Percentiles rank a stretch among this genome's conserved stretches.
Conservation (phyloP, 345 rosid genomes). For the Eucalyptus curtisii region DNA sequence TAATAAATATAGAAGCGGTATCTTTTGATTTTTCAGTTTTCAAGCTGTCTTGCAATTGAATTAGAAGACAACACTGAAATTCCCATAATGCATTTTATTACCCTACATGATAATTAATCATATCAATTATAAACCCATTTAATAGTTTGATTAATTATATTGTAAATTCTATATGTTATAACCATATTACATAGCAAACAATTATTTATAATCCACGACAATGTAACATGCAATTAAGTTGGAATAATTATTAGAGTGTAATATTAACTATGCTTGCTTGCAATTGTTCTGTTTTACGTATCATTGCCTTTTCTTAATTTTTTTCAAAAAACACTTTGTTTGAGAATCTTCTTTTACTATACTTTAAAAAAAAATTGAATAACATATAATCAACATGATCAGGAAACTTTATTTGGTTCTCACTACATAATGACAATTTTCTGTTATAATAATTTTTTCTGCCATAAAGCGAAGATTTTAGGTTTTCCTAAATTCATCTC, state of each 20-base stretch:
- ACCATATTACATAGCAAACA: background rate
- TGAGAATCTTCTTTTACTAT: background rate
- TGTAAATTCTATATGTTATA: background rate
- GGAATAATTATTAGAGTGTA: background rate
- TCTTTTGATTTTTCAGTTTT: background rate
- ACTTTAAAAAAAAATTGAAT: background rate
- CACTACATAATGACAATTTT: too few relatives aligned
- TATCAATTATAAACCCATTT: background rate
- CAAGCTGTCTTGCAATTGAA: background rate
- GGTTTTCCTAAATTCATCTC: background rate
- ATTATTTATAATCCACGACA: background rate
- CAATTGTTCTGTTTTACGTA: background rate
- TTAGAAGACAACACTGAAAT: background rate
- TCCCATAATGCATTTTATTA: background rate
- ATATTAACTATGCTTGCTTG: background rate
- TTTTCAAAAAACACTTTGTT: background rate
- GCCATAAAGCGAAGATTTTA: background rate
- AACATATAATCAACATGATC: background rate
- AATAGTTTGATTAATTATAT: background rate
- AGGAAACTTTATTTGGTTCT: background rate
- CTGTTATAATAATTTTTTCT: background rate
- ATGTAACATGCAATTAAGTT: background rate
- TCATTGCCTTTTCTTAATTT: background rate
- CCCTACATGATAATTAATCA: background rate
- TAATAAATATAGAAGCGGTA: background rate